Evolutionary conservation across 768 basidiomycete species (phyloP), one percentile per base, ranked within the genome.

Genomic region (Pleurotus salmoneostramineus): DNA sequence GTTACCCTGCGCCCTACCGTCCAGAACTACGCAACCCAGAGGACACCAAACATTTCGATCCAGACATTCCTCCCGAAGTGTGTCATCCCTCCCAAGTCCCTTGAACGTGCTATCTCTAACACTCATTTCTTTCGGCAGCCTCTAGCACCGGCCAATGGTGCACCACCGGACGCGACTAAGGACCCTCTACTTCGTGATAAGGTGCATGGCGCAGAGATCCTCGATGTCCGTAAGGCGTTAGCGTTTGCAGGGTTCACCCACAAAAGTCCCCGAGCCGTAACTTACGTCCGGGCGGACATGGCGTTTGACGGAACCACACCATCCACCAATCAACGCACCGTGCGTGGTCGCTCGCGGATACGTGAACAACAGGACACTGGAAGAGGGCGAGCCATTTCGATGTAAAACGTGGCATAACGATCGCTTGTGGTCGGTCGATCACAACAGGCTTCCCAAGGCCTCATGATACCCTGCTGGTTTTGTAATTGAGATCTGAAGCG

Each of bases 21-120:
- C 97, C 96, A 33, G 87, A 94, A 61, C 82, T 99, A 58, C 75
- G 69, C 33, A 77, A 84, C 62, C 88, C 91, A 31, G 91, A 89
- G 65, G 95, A 98, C 70, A 98, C 96, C 12, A 81, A 85, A 60
- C 95, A 99, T 72, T 98, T 99, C 62, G 95, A 98, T 71, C 85
- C 89, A 55, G 93, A 96, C 71, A 98, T 97, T 65, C 92, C 92
- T 17, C 76, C 89, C 37, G 92, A 95, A 85, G 94, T 93, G 73
- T 67, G 70, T 72, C 65, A 70, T 68, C 68, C 60, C 61, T 58
- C 58, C 60, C 14, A 40, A 40, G 14, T 40, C 37, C 61, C 50
- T 61, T 56, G 62, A 61, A 59, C 63, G 44, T 65, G 64, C 66
- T 59, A 60, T 70, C 65, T 66, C 67, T 67, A 57, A 50, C 59